A percentile compares a stretch with the other conserved stretches of the same genome.
Conservation (phyloP, 352 stramenopile genomes). For the Phytophthora vignae region DNA sequence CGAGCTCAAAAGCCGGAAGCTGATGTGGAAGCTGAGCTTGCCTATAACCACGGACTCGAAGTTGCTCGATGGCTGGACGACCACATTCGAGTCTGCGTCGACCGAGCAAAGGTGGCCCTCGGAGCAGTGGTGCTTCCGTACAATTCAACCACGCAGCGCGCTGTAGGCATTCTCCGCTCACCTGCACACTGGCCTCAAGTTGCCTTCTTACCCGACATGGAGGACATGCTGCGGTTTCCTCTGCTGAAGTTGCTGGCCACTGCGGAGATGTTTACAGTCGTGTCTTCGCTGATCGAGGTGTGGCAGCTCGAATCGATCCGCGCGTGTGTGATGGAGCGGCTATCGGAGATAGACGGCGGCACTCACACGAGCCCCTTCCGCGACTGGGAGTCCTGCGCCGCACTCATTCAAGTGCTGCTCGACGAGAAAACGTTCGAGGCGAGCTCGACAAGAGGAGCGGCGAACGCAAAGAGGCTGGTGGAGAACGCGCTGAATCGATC, state of each 20-base stretch:
- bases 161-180: conserved; percentile 49
- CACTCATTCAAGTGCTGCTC: conserved; percentile 48
- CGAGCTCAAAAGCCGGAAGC: conserved; percentile 32
- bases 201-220: conserved; percentile 53
- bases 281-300: conserved; percentile 49
- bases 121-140: conserved; percentile 54
- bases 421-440: conserved; percentile 49
- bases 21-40: conserved; percentile 17
- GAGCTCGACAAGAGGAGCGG: conserved; percentile 34
- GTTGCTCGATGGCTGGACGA: conserved; percentile 56
- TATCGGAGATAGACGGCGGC: conserved; percentile 25
- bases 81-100: conserved; percentile 42
- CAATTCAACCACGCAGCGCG: conserved; percentile 45
- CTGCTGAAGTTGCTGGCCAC: conserved; percentile 51
- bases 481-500: conserved; percentile 48
- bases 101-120: conserved; percentile 45
- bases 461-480: conserved; percentile 37
- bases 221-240: conserved; percentile 56
- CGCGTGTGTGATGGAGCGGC: conserved; percentile 26
- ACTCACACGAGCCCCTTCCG: conserved; percentile 35
- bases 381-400: conserved; percentile 42
- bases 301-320: conserved; percentile 41
- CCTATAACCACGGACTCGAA: conserved; percentile 61
- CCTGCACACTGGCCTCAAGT: conserved; percentile 42
- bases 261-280: conserved; percentile 41